Evolutionary conservation across 2,329 filamentous ascomycete species (phyloP), one percentile per base, ranked within the genome.

Genomic region (Botrytis byssoidea): DNA sequence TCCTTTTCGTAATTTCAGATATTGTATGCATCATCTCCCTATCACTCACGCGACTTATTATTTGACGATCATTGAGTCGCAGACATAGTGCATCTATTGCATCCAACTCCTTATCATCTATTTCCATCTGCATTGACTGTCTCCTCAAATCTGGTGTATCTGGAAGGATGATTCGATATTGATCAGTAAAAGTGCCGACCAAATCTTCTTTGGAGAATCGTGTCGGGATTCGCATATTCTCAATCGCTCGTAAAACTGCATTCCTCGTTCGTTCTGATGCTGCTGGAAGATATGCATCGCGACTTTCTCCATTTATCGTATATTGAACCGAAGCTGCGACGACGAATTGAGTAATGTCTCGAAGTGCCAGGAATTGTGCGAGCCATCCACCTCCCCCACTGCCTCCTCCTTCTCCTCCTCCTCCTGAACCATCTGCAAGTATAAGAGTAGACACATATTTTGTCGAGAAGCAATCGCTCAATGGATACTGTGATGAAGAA

Each of bases 261-360:
- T 83, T 83, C 66, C 83, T 78, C 55, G 82, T 81, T 44, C 78
- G 79, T 16, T 81, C 80, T 16, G 82, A 82, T 2, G 80, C 78
- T 5, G 80, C 74, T 66, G 81, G 81, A 10, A 84, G 79, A 14
- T 77, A 80, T 35, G 81, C 60, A 76, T 83, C 80, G n/a, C 79
- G 77, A 8, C 77, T 81, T 65, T 83, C 83, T 66, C 78, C 75
- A 68, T 83, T 82, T 20, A 81, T 80, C 4, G 78, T 75, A 73
- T 83, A 82, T 63, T 84, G 83, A 40, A 84, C 73, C 1, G 82
- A 83, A 20, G 83, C 83, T 20, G 81, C 83, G 14, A 84, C 80
- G 3, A 83, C 78, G 70, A 83, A 84, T 20, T 82, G 81, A 0
- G 82, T 80, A 14, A 84, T 77, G 77, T 84, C 83, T 73, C 82